Evolutionary conservation across 78 protist species (phyloP).

Genomic region (Acrasis kona): DNA sequence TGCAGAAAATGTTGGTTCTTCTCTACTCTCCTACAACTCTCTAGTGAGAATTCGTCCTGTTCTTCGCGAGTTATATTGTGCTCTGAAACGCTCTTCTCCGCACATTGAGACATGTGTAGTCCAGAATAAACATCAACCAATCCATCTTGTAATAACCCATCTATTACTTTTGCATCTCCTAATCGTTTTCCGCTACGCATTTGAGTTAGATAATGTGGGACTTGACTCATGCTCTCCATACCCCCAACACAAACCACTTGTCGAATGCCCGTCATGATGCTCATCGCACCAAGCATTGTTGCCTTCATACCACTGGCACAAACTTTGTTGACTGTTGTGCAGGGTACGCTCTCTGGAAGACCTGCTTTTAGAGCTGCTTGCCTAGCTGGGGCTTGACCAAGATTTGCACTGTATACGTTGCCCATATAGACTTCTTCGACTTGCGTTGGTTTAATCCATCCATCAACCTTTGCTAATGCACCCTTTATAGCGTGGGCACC

Average conservation of each 20-base stretch:
- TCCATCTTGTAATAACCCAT: constrained; percentile 74
- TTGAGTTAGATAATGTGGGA: constrained; percentile 65
- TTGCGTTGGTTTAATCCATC: no score
- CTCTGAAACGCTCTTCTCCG: constrained; percentile 68
- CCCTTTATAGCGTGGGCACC: background rate
- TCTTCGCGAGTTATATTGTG: constrained; percentile 65
- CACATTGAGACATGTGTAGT: constrained; percentile 63
- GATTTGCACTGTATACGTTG: no score
- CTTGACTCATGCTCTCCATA: constrained; percentile 93
- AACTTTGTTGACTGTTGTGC: constrained; percentile 74
- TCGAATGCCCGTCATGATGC: constrained; percentile 16
- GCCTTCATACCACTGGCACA: constrained; percentile 96
- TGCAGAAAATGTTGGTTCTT: background rate
- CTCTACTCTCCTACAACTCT: constrained; percentile 44
- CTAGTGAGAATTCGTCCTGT: constrained; percentile 71
- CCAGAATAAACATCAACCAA: constrained; percentile 9
- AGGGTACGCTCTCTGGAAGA: background rate
- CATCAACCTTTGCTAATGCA: constrained; percentile 8
- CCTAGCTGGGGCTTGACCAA: constrained; percentile 3
- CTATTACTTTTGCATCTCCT: constrained; percentile 52
- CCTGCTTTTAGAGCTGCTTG: constrained; percentile 21
- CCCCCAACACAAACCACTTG: constrained; percentile 87
- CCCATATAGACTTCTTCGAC: no score
- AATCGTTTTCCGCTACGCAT: constrained; percentile 56
- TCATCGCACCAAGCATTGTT: constrained; percentile 57